Evolutionary conservation across 768 basidiomycete genomes (phyloP).

Genomic region (Suillus alpinus): DNA sequence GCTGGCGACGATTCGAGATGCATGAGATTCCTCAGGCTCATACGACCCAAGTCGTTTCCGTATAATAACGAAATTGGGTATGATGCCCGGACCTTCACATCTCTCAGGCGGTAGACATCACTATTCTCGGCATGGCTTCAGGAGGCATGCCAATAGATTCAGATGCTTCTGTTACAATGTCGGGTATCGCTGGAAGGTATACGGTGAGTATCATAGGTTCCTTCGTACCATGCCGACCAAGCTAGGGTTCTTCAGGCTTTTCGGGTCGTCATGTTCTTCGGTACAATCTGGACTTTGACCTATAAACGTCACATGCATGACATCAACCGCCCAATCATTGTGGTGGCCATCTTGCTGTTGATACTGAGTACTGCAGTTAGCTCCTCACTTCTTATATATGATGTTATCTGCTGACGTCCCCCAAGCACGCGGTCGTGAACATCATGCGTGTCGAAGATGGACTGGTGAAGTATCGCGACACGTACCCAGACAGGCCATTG

Average conservation of each 20-base stretch:
- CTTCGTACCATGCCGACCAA: no score
- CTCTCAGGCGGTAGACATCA: no score
- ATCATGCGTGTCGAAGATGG: background rate
- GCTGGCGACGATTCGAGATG: no score
- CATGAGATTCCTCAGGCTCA: no score
- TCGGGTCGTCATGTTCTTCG: background rate
- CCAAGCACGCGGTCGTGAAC: conserved; percentile 1
- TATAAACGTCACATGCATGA: background rate
- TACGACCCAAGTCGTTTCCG: no score
- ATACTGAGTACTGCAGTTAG: conserved; percentile 2
- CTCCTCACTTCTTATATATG: background rate
- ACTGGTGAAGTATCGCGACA: background rate
- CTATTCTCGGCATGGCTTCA: no score
- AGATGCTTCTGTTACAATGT: no score
- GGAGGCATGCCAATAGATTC: no score
- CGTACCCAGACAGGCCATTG: background rate
- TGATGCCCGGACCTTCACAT: no score
- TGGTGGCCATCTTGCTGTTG: background rate
- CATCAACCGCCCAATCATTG: background rate
- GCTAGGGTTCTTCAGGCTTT: background rate
- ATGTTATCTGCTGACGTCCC: background rate
- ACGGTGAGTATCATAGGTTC: no score
- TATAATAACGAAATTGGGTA: no score
- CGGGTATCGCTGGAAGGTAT: no score
- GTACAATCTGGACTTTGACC: background rate